Base-by-base conservation (phyloP, 441 rosid genomes). In the Aleurites moluccanus region DNA sequence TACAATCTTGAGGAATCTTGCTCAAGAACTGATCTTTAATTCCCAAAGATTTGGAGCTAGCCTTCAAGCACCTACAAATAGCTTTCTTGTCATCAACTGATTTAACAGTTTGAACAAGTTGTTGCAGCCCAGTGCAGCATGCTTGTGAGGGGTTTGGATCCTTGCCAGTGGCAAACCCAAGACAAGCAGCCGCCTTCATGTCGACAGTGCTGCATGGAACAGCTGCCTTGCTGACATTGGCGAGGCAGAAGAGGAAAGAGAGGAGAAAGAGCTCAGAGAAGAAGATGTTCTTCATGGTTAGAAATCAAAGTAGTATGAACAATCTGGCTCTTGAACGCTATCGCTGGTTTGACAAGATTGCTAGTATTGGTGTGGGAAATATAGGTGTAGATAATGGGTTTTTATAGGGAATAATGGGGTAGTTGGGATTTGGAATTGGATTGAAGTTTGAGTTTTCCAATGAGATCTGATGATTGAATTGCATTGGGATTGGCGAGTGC, bases 81-180 rank as follows among this genome's bases (percentile, higher is more conserved):
- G n/a, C n/a, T n/a, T n/a, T n/a, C n/a, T n/a, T n/a, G n/a, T n/a
- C n/a, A n/a, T n/a, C n/a, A n/a, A n/a, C n/a, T n/a, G n/a, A n/a
- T n/a, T n/a, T n/a, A n/a, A n/a, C n/a, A n/a, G n/a, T n/a, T n/a
- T n/a, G n/a, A n/a, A n/a, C n/a, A n/a, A n/a, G n/a, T n/a, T n/a
- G n/a, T n/a, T n/a, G n/a, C n/a, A n/a, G n/a, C n/a, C n/a, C n/a
- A n/a, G 9, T 62, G 80, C 85, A 83, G 82, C 81, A 85, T 20
- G 63, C 38, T 0, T 30, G 6, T 28, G 81, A 18, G 1, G 83
- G 83, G 28, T 9, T 69, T 0, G 68, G 9, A 18, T 57, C 81
- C 55, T 74, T 83, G 45, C 89, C 84, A 0, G 82, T 78, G 64
- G 85, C 86, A 10, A 73, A 84, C 27, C 50, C 52, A 3, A 77